Conservation (phyloP, 2,329 filamentous ascomycete genomes). For the Ophiostoma ips region DNA sequence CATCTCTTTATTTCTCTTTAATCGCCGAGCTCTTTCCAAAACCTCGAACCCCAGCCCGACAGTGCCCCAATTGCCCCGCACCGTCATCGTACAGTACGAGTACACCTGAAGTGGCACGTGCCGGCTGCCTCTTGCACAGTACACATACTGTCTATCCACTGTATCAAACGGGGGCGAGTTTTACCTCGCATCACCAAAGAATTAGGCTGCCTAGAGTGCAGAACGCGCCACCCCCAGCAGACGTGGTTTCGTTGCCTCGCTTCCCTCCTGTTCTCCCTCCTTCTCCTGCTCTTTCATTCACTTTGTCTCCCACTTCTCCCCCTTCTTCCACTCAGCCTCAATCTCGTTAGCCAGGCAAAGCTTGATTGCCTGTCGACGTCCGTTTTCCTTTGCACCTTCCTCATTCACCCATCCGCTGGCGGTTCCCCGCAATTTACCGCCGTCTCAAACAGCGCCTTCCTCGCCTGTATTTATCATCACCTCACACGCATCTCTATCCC, state of each 20-base stretch:
- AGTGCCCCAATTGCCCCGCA: constrained; percentile 1
- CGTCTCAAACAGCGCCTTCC: background rate
- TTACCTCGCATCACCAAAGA: constrained; percentile 7
- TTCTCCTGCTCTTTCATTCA: background rate
- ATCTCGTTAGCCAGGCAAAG: background rate
- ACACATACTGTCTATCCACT: background rate
- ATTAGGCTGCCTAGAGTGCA: constrained; percentile 7
- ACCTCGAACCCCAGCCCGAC: background rate
- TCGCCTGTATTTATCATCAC: background rate
- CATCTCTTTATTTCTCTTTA: constrained; percentile 1
- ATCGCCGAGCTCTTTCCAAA: background rate
- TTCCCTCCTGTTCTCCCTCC: background rate
- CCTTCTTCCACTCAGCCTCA: background rate
- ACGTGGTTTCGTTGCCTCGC: background rate
- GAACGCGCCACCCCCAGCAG: background rate
- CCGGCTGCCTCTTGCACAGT: background rate
- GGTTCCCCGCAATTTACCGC: background rate
- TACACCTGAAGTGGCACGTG: background rate
- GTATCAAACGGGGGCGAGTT: background rate
- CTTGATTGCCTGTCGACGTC: background rate
- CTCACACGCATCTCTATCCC: background rate
- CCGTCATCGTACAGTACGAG: background rate
- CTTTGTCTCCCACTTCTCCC: background rate
- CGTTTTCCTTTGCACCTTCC: background rate
- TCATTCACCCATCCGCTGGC: background rate